phyloP scores from a whole-genome alignment of 768 basidiomycete genomes.

The Leccinellum luteum region DNA sequence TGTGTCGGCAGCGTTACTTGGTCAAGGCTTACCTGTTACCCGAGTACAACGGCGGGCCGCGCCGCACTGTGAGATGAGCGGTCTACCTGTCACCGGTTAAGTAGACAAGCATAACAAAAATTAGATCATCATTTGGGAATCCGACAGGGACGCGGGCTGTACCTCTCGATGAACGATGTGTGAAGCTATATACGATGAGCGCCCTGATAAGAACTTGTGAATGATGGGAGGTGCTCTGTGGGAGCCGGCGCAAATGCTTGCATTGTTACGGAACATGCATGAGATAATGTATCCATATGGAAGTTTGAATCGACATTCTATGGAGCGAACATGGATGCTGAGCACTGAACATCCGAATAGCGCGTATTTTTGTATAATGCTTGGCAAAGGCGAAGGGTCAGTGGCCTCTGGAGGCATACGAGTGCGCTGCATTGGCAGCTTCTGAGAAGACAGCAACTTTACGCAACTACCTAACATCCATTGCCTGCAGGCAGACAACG shows the following conservation, averaged over 20 bases:
- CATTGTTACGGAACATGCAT: constrained; percentile 9
- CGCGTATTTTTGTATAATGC: neutral
- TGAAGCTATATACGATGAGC: constrained; percentile 38
- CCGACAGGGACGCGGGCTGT: constrained; percentile 31
- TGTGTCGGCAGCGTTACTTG: constrained; percentile 22
- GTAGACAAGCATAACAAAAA: constrained; percentile 12
- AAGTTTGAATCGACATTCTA: neutral
- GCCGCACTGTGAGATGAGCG: constrained; percentile 19
- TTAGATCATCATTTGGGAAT: constrained; percentile 26
- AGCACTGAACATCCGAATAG: neutral
- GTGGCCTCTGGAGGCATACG: neutral
- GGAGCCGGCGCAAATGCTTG: constrained; percentile 21
- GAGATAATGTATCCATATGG: neutral
- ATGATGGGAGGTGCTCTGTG: constrained; percentile 44
- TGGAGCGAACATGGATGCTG: neutral
- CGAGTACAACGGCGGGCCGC: constrained; percentile 1
- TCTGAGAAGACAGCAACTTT: constrained; percentile 26
- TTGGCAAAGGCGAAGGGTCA: neutral
- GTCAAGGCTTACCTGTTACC: constrained; percentile 20
- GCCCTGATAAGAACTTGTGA: constrained; percentile 47
- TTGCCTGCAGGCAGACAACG: constrained; percentile 81
- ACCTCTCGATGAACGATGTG: constrained; percentile 27
- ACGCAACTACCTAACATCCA: constrained; percentile 38
- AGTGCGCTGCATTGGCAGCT: neutral
- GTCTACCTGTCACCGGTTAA: constrained; percentile 22